These are phyloP conservation scores for Begonia masoniana DNA, from an alignment of 306 rosid genomes.

Conservation along the genomic window DNA sequence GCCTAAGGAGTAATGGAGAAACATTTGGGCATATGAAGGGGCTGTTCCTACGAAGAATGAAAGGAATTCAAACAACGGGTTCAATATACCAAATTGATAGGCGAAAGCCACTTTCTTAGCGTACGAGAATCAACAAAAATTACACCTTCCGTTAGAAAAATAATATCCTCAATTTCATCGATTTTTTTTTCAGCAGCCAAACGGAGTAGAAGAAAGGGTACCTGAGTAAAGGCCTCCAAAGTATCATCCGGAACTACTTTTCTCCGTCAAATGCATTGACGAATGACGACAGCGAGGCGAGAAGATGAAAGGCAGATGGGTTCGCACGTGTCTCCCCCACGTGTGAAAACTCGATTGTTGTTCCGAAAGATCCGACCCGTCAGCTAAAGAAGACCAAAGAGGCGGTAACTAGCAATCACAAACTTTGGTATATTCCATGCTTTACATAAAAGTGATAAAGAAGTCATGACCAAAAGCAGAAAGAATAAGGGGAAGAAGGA, in stretches of 20 bases:
- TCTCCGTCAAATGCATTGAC: neutral
- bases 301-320: neutral
- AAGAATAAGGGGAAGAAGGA: slow-evolving; percentile 12
- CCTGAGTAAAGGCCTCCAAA: slow-evolving; percentile 29
- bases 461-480: slow-evolving; percentile 18
- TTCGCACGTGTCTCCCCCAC: slow-evolving; percentile 7
- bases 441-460: slow-evolving; percentile 14
- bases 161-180: neutral
- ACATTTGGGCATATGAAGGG: too few relatives aligned
- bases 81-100: too few relatives aligned
- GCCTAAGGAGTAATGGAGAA: too few relatives aligned
- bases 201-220: slow-evolving; percentile 4
- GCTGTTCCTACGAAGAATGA: too few relatives aligned
- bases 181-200: slow-evolving; percentile 1
- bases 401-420: neutral
- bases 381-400: neutral
- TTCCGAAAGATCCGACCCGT: neutral
- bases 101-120: too few relatives aligned
- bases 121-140: too few relatives aligned
- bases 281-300: neutral
- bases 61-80: too few relatives aligned
- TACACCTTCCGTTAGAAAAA: neutral
- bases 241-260: slow-evolving; percentile 14
- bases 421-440: slow-evolving; percentile 10
- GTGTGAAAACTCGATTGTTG: neutral